phyloP scores from a whole-genome alignment of 2,329 filamentous ascomycete genomes.

The Cladobotryum mycophilum region DNA sequence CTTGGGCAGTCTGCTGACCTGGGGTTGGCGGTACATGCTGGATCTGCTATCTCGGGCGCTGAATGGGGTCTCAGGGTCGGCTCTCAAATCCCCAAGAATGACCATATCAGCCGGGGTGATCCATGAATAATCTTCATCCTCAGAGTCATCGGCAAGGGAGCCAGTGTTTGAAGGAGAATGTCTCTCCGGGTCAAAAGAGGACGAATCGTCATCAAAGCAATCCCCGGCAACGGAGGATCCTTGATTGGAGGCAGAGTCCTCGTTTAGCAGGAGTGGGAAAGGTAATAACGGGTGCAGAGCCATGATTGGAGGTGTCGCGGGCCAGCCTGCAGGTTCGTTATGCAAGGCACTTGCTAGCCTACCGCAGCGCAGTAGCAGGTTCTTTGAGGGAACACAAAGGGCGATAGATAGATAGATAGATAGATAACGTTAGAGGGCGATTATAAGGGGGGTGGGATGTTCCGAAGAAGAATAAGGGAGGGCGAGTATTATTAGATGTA shows the following conservation, averaged over 20 bases:
- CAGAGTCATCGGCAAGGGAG: constrained; percentile 11
- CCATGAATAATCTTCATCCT: constrained; percentile 17
- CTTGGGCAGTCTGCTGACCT: constrained; percentile 27
- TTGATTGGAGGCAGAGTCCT: constrained; percentile 17
- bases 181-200: constrained; percentile 10
- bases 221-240: constrained; percentile 15
- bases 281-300: constrained; percentile 16
- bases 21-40: constrained; percentile 4
- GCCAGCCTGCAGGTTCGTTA: constrained; percentile 17
- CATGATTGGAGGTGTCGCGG: constrained; percentile 19
- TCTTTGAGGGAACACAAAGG: too few relatives aligned
- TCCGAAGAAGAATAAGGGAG: too few relatives aligned
- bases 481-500: too few relatives aligned
- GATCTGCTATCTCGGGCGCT: neutral
- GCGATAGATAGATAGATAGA: too few relatives aligned
- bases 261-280: constrained; percentile 15
- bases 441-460: too few relatives aligned
- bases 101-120: constrained; percentile 19
- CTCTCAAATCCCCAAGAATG: constrained; percentile 16
- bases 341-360: constrained; percentile 5
- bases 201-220: constrained; percentile 12
- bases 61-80: neutral
- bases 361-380: too few relatives aligned
- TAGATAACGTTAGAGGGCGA: too few relatives aligned
- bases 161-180: constrained; percentile 11